Base-by-base conservation (phyloP, 345 rosid genomes). In the Populus deltoides region DNA sequence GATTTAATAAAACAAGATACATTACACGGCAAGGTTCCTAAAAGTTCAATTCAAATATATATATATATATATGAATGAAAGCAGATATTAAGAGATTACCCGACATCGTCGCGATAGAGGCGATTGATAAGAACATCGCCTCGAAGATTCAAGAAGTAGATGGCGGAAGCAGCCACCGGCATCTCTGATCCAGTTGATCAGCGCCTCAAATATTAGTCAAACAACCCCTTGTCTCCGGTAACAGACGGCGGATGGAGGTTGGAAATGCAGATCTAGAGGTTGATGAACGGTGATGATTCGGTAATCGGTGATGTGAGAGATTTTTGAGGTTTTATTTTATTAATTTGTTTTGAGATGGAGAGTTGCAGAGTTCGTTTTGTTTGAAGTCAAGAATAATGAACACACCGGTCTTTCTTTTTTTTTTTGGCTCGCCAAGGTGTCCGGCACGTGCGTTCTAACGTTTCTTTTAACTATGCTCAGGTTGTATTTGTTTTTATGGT, bases 81-180 rank as follows among this genome's bases (percentile, higher is more conserved):
- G 45, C 45, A 41, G 45, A 41, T 41, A 31, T n/a, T 18, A 3
- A 66, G 2, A 61, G 29, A 81, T 71, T 82, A 97, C 98, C 97
- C 98, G 85, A 97, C 99, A 76, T 97, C 98, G 75, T 97, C 99
- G 43, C 98, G 94, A 82, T 94, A 97, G 71, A 92, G 94, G 80
- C 98, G 97, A 80, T 97, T 97, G 86, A 97, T 97, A 84, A 97
- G 98, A 75, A 97, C 94, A 83, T 97, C 98, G 76, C 99, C 98
- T 43, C 98, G 97, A 83, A 97, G 97, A 85, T 97, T 97, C 59
- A 97, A 84, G 88, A 97, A 97, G 89, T 94, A 97, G 88, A 94
- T 83, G 75, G 98, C 98, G 39, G 98, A 97, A 85, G 99, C 98
- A 85, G 98, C 91, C 90, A 94, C 97, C 87, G 98, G 99, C 99